These are phyloP conservation scores for Penicillium sp. DNA, from an alignment of 2,329 filamentous ascomycete genomes.

Conservation along the genomic window DNA sequence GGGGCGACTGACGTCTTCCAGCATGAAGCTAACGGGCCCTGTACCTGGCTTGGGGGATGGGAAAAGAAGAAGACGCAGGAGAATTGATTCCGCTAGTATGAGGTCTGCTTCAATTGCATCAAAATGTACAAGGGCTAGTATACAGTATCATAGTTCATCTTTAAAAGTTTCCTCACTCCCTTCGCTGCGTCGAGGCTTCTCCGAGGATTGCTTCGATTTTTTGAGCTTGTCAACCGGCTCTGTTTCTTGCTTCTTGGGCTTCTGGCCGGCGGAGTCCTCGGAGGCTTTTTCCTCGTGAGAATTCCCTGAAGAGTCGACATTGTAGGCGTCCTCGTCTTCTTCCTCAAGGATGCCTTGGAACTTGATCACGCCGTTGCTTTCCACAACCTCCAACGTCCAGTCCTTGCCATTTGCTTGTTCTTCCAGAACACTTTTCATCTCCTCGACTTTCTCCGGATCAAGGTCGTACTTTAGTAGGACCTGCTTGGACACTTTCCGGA, in stretches of 20 bases:
- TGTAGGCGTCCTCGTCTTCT: constrained; percentile 49
- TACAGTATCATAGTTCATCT: constrained; percentile 34
- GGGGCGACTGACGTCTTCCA: constrained; percentile 24
- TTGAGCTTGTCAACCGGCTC: constrained; percentile 8
- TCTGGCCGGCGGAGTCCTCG: constrained; percentile 24
- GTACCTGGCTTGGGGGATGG: neutral
- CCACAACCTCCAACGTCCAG: constrained; percentile 78
- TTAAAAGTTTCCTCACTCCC: constrained; percentile 43
- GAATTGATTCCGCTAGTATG: neutral
- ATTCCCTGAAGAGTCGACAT: constrained; percentile 15
- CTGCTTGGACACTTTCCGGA: constrained; percentile 60
- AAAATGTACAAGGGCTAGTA: constrained; percentile 14
- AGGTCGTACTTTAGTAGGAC: constrained; percentile 67
- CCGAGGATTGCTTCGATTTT: constrained; percentile 10
- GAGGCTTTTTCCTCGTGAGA: constrained; percentile 12
- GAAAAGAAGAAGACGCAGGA: too few relatives aligned
- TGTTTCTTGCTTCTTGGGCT: constrained; percentile 19
- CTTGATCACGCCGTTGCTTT: constrained; percentile 62
- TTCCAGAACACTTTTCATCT: constrained; percentile 64
- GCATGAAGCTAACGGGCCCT: constrained; percentile 19
- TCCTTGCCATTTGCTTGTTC: constrained; percentile 65
- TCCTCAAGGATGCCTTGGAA: constrained; percentile 66
- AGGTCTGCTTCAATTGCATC: neutral
- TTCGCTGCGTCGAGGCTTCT: constrained; percentile 13
- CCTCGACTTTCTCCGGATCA: constrained; percentile 63